Evolutionary conservation across 345 rosid genomes (phyloP).

Genomic region (Camelina hispida): DNA sequence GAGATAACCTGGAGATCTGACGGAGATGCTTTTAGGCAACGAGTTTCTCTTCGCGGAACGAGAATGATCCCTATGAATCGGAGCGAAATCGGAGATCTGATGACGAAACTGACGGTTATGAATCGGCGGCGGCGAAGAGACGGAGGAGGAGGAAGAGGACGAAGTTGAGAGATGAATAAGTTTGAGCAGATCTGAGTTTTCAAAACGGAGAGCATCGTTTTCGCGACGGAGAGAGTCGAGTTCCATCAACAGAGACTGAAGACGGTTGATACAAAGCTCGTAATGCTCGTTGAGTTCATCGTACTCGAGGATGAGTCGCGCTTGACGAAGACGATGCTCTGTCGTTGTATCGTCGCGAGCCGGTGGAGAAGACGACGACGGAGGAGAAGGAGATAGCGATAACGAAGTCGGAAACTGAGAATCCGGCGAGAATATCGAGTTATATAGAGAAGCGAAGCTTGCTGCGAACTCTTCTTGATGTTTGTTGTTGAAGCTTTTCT

Average conservation of each 20-base stretch:
- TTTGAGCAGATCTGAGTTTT: slow-evolving; percentile 65
- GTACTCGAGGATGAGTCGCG: slow-evolving; percentile 69
- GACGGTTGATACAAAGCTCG: slow-evolving; percentile 67
- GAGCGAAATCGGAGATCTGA: slow-evolving; percentile 41
- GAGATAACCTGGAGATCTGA: slow-evolving; percentile 62
- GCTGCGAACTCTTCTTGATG: slow-evolving; percentile 53
- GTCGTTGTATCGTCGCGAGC: slow-evolving; percentile 46
- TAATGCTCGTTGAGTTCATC: slow-evolving; percentile 68
- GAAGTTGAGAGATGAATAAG: slow-evolving; percentile 53
- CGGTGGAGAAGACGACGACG: slow-evolving; percentile 50
- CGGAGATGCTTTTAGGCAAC: slow-evolving; percentile 79
- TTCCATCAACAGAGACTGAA: slow-evolving; percentile 55
- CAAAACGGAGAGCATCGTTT: slow-evolving; percentile 61
- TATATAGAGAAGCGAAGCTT: slow-evolving; percentile 61
- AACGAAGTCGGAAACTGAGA: slow-evolving; percentile 49
- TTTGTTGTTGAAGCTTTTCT: slow-evolving; percentile 37
- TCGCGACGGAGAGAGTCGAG: slow-evolving; percentile 67
- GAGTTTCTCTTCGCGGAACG: slow-evolving; percentile 44
- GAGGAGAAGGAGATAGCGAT: slow-evolving; percentile 59
- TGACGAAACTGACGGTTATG: slow-evolving; percentile 48
- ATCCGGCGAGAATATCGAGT: slow-evolving; percentile 72
- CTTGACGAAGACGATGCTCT: slow-evolving; percentile 75
- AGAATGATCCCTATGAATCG: slow-evolving; percentile 35
- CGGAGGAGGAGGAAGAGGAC: slow-evolving; percentile 42
- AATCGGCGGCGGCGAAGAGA: slow-evolving; percentile 48